Percentiles rank a stretch among this genome's conserved stretches.
Conservation (phyloP, 176 grass and related monocot genomes). For the Rhipidocladum racemiflorum region DNA sequence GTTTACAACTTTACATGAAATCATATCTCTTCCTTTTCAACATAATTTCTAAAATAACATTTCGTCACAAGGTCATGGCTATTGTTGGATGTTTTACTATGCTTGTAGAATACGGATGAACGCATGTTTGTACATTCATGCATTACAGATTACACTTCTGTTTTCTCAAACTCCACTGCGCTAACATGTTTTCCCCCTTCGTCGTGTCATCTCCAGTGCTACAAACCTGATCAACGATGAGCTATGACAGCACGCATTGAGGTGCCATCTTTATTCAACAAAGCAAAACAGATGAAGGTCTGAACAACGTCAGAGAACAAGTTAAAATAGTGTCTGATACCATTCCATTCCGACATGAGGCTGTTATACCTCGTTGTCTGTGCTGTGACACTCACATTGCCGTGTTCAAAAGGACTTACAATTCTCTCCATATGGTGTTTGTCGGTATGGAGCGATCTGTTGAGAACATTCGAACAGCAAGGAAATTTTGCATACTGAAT, state of each 20-base stretch:
- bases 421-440: not conserved
- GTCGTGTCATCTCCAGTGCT: slow-evolving; percentile 16
- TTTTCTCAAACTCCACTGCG: not conserved
- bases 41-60: not conserved
- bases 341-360: not conserved
- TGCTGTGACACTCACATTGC: not conserved
- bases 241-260: not conserved
- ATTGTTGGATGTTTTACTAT: not conserved
- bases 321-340: not conserved
- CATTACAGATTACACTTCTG: not conserved
- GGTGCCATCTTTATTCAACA: not conserved
- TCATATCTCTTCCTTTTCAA: not conserved
- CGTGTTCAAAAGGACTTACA: not conserved
- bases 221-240: slow-evolving; percentile 25
- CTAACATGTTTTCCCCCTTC: not conserved
- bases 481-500: slow-evolving; percentile 10
- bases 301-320: not conserved
- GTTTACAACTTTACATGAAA: not conserved
- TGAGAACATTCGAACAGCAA: not conserved
- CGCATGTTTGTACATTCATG: not conserved
- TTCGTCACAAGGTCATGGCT: not conserved
- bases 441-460: not conserved
- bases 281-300: not conserved
- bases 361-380: not conserved
- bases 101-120: not conserved